Conservation (phyloP, 2,329 filamentous ascomycete species). For the Fusarium sp. region DNA sequence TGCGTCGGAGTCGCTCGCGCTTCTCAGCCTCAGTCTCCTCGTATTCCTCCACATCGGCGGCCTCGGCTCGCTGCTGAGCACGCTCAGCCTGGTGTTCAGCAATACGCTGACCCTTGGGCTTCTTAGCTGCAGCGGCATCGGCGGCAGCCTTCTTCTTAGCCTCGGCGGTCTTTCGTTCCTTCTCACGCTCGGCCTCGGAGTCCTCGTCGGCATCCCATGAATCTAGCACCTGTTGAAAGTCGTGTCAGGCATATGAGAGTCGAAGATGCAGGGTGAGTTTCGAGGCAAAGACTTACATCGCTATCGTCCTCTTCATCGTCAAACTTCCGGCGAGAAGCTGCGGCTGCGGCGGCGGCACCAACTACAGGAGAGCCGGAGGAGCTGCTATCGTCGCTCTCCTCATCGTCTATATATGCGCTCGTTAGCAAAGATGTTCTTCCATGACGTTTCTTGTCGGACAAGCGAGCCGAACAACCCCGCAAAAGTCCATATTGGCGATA, state of each 20-base stretch:
- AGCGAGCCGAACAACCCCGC: slow-evolving; percentile 17
- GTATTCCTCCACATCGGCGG: slow-evolving; percentile 70
- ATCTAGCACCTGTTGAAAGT: slow-evolving; percentile 79
- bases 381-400: slow-evolving; percentile 53
- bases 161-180: slow-evolving; percentile 86
- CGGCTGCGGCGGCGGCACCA: slow-evolving; percentile 53
- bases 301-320: slow-evolving; percentile 90
- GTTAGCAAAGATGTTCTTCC: slow-evolving; percentile 16
- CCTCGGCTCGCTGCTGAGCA: slow-evolving; percentile 62
- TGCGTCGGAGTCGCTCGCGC: slow-evolving; percentile 78
- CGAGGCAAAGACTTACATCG: slow-evolving; percentile 68
- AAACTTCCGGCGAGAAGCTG: slow-evolving; percentile 70
- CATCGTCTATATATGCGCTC: slow-evolving; percentile 49
- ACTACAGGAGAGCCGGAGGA: slow-evolving; percentile 52
- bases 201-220: slow-evolving; percentile 98
- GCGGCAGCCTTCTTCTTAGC: slow-evolving; percentile 91
- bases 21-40: slow-evolving; percentile 79
- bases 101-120: slow-evolving; percentile 87
- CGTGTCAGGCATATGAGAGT: slow-evolving; percentile 1
- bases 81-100: slow-evolving; percentile 78
- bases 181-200: slow-evolving; percentile 95
- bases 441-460: background rate
- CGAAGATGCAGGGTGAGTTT: background rate
- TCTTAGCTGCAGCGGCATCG: slow-evolving; percentile 89
- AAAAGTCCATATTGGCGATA: slow-evolving; percentile 20